Percentiles rank a stretch among this genome's conserved stretches.
Evolutionary conservation across 2,329 filamentous ascomycete species (phyloP).

Genomic region (Eurotiales sp.): DNA sequence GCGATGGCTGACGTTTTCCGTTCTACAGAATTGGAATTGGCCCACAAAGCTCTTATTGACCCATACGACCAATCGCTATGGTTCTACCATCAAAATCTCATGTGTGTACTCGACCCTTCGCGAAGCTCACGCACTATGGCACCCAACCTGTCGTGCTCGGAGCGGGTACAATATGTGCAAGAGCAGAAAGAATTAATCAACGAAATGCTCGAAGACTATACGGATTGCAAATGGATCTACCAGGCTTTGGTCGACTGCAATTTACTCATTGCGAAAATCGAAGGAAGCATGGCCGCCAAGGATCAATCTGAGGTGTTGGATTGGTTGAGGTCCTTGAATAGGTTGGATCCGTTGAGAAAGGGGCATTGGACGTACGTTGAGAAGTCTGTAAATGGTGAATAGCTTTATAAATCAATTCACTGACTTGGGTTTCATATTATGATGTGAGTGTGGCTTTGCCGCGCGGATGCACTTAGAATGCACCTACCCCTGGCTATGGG

Average conservation of each 20-base stretch:
- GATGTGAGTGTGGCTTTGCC: no score
- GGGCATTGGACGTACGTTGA: constrained; percentile 74
- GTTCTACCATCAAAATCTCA: constrained; percentile 91
- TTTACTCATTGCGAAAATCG: constrained; percentile 51
- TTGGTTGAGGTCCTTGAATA: constrained; percentile 64
- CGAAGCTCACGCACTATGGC: constrained; percentile 57
- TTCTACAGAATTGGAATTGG: constrained; percentile 63
- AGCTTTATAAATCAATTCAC: no score
- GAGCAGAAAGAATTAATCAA: constrained; percentile 71
- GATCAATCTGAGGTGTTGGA: constrained; percentile 43
- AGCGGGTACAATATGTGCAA: constrained; percentile 63
- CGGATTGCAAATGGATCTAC: constrained; percentile 83
- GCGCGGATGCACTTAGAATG: no score
- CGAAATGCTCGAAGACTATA: constrained; percentile 61
- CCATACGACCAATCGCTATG: constrained; percentile 94
- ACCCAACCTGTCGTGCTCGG: constrained; percentile 56
- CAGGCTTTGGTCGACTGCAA: constrained; percentile 78
- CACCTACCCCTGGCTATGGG: not conserved
- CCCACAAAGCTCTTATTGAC: constrained; percentile 77
- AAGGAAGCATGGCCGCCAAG: constrained; percentile 46
- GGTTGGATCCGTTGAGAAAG: constrained; percentile 68
- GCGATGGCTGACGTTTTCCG: not conserved
- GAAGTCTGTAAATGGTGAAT: constrained; percentile 20
- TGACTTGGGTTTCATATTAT: no score
- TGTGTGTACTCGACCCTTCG: constrained; percentile 61